Evolutionary conservation across 768 basidiomycete species (phyloP).

Genomic region (Pulveroboletus frians): DNA sequence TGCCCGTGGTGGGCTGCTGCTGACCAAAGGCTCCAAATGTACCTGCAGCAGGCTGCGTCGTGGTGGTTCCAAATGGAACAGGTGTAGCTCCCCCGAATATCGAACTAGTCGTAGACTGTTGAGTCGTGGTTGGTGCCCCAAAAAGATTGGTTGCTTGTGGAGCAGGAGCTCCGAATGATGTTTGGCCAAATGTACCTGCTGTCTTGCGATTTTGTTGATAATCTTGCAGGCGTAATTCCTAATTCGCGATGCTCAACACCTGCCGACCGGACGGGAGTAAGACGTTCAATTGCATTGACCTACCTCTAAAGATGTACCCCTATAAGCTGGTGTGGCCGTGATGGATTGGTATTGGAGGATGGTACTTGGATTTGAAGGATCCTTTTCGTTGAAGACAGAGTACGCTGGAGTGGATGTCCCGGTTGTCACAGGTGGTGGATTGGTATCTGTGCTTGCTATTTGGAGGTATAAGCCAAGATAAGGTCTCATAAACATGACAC

Average conservation of each 20-base stretch:
- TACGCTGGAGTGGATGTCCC: constrained; percentile 70
- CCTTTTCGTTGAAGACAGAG: constrained; percentile 58
- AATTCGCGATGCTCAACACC: constrained; percentile 2
- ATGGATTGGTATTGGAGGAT: constrained; percentile 78
- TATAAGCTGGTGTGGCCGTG: constrained; percentile 72
- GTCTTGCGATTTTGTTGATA: constrained; percentile 72
- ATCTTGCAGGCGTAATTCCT: constrained; percentile 77
- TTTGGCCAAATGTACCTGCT: constrained; percentile 55
- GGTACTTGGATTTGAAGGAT: constrained; percentile 39
- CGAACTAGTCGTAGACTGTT: constrained; percentile 27
- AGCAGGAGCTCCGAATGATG: constrained; percentile 27
- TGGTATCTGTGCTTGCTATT: constrained; percentile 33
- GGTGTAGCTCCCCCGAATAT: constrained; percentile 27
- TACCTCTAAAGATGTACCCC: constrained; percentile 74
- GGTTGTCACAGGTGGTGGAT: constrained; percentile 54
- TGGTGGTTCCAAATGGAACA: constrained; percentile 19
- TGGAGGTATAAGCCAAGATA: constrained; percentile 9
- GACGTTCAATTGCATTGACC: constrained; percentile 12
- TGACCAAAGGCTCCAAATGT: constrained; percentile 32
- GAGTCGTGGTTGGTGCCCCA: constrained; percentile 24
- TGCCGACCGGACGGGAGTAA: not conserved
- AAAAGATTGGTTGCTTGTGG: constrained; percentile 25
- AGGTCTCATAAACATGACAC: not conserved
- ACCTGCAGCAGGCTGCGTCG: constrained; percentile 25
- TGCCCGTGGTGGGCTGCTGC: constrained; percentile 34